Evolutionary conservation across 495 filamentous ascomycete species (phyloP).

Genomic region (Penicillium ochrochloron): DNA sequence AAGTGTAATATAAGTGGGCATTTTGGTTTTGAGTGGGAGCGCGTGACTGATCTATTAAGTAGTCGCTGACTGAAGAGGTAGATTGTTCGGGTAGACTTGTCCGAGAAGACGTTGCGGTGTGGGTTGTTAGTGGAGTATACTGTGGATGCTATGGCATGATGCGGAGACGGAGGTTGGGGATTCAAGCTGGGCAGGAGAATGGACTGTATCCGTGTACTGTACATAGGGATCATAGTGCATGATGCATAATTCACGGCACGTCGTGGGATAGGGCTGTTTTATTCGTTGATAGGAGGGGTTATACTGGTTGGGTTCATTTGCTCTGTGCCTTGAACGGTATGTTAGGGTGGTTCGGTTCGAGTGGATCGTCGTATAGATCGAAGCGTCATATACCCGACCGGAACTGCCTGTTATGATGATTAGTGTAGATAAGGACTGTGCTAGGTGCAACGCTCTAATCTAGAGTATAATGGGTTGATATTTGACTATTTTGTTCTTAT

Average conservation of each 20-base stretch:
- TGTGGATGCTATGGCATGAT: background rate
- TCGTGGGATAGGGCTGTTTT: background rate
- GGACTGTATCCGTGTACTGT: background rate
- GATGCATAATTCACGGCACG: background rate
- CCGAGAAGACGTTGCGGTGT: background rate
- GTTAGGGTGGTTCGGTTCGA: background rate
- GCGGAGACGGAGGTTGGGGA: background rate
- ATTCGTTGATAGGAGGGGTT: background rate
- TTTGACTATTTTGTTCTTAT: background rate
- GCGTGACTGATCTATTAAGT: background rate
- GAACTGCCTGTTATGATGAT: background rate
- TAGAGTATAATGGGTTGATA: background rate
- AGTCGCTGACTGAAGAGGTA: background rate
- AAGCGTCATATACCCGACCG: slow-evolving; percentile 4
- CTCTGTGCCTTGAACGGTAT: no score
- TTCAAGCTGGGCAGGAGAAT: background rate
- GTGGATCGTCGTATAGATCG: background rate
- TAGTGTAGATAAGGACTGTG: background rate
- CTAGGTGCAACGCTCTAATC: background rate
- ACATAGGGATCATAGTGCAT: background rate
- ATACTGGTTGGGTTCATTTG: background rate
- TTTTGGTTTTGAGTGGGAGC: background rate
- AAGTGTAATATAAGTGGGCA: background rate
- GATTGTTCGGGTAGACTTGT: background rate
- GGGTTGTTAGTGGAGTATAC: background rate